Conservation (phyloP, 345 rosid species). For the Acer saccharum region DNA sequence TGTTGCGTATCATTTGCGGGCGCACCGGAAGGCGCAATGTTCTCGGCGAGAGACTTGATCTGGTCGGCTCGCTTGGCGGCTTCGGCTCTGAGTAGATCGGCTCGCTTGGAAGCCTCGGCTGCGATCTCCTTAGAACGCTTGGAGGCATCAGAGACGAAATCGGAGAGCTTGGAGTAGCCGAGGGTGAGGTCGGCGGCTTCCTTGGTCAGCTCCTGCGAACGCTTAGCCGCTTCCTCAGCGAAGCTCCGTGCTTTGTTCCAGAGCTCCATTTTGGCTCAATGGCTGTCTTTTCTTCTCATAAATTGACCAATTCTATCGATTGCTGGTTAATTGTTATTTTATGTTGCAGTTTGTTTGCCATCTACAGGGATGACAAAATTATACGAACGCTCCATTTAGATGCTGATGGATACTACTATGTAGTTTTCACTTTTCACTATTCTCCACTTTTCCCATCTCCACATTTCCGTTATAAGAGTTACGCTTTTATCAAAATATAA, state of each 20-base stretch:
- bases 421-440: no score
- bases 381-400: no score
- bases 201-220: slow-evolving; percentile 50
- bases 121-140: slow-evolving; percentile 56
- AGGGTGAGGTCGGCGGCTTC: slow-evolving; percentile 43
- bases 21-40: slow-evolving; percentile 22
- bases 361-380: no score
- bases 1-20: neutral
- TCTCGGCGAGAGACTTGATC: slow-evolving; percentile 51
- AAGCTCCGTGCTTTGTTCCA: slow-evolving; percentile 56
- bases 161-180: slow-evolving; percentile 44
- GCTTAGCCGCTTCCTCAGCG: slow-evolving; percentile 62
- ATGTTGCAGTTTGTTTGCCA: no score
- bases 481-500: no score
- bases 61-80: slow-evolving; percentile 54
- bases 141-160: slow-evolving; percentile 45
- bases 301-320: no score
- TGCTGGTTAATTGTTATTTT: no score
- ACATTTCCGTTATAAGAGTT: no score
- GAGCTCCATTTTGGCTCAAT: slow-evolving; percentile 38
- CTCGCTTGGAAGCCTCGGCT: slow-evolving; percentile 57
- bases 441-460: no score
- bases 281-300: neutral
- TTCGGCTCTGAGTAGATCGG: slow-evolving; percentile 44
- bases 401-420: no score